phyloP scores from a whole-genome alignment of 441 rosid species.

The Euphorbia celastroides region DNA sequence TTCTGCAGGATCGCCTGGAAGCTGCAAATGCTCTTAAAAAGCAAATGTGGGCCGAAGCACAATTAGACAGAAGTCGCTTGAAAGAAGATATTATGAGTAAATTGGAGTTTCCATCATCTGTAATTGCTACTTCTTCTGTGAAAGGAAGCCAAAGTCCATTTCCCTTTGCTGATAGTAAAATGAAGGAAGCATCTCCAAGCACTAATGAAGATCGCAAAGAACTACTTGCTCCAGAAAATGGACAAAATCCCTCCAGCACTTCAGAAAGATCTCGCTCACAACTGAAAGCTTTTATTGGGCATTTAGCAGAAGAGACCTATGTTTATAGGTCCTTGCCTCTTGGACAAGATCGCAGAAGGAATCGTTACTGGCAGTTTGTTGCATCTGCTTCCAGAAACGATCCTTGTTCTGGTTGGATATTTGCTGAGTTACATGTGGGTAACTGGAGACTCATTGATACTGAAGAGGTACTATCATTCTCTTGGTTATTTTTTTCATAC shows the following conservation, averaged over 20 bases:
- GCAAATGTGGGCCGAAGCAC: constrained; percentile 99
- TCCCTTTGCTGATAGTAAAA: constrained; percentile 33
- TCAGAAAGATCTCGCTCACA: constrained; percentile 88
- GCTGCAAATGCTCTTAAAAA: constrained; percentile 98
- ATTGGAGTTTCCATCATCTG: constrained; percentile 41
- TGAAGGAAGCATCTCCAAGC: constrained; percentile 46
- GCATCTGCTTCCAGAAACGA: constrained; percentile 85
- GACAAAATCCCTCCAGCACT: constrained; percentile 39
- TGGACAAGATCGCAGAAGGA: constrained; percentile 96
- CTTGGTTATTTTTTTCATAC: background rate
- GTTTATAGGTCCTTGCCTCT: constrained; percentile 95
- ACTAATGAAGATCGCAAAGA: constrained; percentile 48
- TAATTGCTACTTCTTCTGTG: constrained; percentile 23
- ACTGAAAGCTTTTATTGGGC: constrained; percentile 80
- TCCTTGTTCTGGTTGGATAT: constrained; percentile 86
- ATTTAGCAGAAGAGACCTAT: constrained; percentile 91
- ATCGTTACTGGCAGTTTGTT: constrained; percentile 97
- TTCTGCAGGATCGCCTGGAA: constrained; percentile 90
- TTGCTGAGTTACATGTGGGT: constrained; percentile 78
- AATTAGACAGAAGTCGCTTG: constrained; percentile 76
- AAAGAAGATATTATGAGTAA: constrained; percentile 64
- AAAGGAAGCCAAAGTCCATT: constrained; percentile 60
- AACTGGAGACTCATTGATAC: constrained; percentile 87
- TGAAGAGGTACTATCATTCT: constrained; percentile 58
- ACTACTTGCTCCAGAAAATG: constrained; percentile 34